phyloP scores from a whole-genome alignment of 306 rosid species.

The Dalbergia cochinchinensis region DNA sequence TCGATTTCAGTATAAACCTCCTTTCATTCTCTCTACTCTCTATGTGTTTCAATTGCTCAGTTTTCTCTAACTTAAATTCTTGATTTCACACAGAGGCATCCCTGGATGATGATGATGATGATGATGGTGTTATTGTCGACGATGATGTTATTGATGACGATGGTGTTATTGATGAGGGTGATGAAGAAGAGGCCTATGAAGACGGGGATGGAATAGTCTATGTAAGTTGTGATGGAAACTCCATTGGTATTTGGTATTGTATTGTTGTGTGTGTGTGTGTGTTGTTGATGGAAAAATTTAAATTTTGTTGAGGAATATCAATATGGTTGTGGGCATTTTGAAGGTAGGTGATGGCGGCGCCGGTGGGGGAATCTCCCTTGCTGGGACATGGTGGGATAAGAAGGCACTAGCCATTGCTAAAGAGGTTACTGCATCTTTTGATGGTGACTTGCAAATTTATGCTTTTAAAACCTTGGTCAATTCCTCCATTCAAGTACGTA shows the following conservation, averaged over 20 bases:
- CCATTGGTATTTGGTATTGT: neutral
- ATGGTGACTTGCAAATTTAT: slow-evolving; percentile 78
- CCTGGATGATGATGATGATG: slow-evolving; percentile 51
- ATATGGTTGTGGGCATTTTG: slow-evolving; percentile 19
- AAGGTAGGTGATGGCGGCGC: slow-evolving; percentile 93
- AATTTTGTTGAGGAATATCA: neutral
- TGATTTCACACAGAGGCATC: slow-evolving; percentile 51
- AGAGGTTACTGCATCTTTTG: slow-evolving; percentile 72
- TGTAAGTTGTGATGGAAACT: slow-evolving; percentile 55
- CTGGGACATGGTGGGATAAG: slow-evolving; percentile 95
- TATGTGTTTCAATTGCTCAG: neutral
- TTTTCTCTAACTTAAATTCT: slow-evolving; percentile 31
- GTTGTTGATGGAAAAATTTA: neutral
- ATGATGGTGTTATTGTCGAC: neutral
- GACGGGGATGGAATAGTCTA: slow-evolving; percentile 56
- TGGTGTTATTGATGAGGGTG: neutral
- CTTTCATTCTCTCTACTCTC: slow-evolving; percentile 5
- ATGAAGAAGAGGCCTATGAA: slow-evolving; percentile 44
- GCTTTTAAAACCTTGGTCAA: slow-evolving; percentile 77
- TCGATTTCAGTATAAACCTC: slow-evolving; percentile 43
- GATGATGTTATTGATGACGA: neutral
- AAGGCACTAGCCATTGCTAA: slow-evolving; percentile 81
- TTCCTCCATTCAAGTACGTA: slow-evolving; percentile 79
- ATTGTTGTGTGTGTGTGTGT: neutral
- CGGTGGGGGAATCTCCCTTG: slow-evolving; percentile 92